These are phyloP conservation scores for Allium sativum DNA, from an alignment of 106 monocot genomes.

Conservation along the genomic window DNA sequence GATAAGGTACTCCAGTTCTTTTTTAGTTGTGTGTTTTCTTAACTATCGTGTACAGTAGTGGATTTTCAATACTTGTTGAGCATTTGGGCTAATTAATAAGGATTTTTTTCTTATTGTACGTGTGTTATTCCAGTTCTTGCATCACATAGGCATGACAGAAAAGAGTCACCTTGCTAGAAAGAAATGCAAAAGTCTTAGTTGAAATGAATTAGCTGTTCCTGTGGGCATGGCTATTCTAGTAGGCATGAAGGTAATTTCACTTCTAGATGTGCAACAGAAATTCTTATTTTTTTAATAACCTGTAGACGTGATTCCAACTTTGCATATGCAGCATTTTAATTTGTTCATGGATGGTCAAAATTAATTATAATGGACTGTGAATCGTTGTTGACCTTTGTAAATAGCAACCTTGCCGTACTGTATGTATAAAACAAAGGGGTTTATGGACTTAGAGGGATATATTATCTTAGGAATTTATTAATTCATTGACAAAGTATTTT, in stretches of 20 bases:
- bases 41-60: too few relatives aligned
- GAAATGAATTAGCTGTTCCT: conserved; percentile 80
- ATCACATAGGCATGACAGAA: conserved; percentile 80
- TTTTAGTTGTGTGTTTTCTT: too few relatives aligned
- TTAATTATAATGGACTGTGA: too few relatives aligned
- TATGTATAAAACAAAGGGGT: too few relatives aligned
- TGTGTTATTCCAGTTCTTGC: conserved; percentile 63
- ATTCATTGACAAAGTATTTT: too few relatives aligned
- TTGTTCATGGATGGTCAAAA: too few relatives aligned
- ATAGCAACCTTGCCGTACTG: too few relatives aligned
- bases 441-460: too few relatives aligned
- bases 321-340: too few relatives aligned
- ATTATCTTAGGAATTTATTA: too few relatives aligned
- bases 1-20: conserved; percentile 52
- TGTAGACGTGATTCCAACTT: background rate
- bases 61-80: too few relatives aligned
- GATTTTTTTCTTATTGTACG: background rate
- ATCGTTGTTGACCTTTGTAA: too few relatives aligned
- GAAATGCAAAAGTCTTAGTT: conserved; percentile 76
- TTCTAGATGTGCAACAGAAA: background rate
- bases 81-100: background rate
- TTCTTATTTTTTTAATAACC: background rate
- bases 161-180: conserved; percentile 70
- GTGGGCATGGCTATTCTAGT: conserved; percentile 55
- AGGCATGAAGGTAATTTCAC: conserved; percentile 61